These are phyloP conservation scores for Cordia subcordata DNA, from an alignment of 257 asterid genomes.

Conservation along the genomic window DNA sequence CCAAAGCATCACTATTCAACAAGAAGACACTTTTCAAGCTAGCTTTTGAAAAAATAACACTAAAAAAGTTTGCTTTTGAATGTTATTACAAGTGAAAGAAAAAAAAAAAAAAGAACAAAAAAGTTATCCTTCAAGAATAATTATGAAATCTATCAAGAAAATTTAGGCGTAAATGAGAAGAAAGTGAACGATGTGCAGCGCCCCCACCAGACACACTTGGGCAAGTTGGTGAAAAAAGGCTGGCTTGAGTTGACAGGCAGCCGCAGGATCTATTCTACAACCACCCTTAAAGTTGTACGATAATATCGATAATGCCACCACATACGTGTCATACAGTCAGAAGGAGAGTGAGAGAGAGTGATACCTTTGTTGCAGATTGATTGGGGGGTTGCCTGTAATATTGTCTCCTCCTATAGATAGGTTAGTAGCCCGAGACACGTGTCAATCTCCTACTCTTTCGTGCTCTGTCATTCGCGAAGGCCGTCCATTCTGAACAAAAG, in stretches of 20 bases:
- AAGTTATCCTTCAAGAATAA: neutral
- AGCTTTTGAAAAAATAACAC: no score
- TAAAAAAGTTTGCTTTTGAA: no score
- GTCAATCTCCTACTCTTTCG: neutral
- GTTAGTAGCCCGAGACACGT: constrained; percentile 4
- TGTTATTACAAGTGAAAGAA: no score
- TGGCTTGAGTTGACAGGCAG: constrained; percentile 1
- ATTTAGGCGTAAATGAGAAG: neutral
- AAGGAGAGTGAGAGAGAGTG: no score
- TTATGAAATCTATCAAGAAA: neutral
- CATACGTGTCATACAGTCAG: neutral
- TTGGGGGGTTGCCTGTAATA: no score
- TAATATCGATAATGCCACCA: neutral
- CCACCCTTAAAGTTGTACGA: neutral
- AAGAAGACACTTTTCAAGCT: no score
- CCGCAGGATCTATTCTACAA: neutral
- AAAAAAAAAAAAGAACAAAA: no score
- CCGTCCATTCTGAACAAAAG: neutral
- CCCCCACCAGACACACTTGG: neutral
- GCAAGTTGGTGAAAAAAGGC: neutral
- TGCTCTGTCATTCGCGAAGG: neutral
- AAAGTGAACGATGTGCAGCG: neutral
- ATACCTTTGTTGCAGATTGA: no score
- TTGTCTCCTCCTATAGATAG: neutral
- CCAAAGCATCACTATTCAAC: no score